These are phyloP conservation scores for Scheffersomyces lignosus DNA, from an alignment of 805 yeast genomes.

Conservation along the genomic window DNA sequence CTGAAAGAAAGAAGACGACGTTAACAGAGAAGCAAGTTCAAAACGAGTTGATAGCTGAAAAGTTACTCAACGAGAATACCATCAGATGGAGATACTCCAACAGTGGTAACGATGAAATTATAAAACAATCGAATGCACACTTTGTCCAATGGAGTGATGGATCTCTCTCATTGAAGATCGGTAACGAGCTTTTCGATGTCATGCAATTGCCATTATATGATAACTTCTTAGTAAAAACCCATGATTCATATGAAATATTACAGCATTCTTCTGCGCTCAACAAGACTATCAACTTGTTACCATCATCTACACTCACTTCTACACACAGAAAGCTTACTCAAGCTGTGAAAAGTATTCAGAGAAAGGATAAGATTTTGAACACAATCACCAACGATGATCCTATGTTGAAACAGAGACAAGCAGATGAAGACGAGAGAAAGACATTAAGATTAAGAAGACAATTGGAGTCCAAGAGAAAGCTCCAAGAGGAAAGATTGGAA, in stretches of 20 bases:
- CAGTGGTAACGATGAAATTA: slow-evolving; percentile 66
- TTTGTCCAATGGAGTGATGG: slow-evolving; percentile 96
- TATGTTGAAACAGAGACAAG: slow-evolving; percentile 60
- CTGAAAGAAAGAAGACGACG: slow-evolving; percentile 24
- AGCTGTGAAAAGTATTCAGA: slow-evolving; percentile 56
- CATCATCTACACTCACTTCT: slow-evolving; percentile 84
- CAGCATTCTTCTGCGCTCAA: slow-evolving; percentile 65
- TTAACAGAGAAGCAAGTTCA: slow-evolving; percentile 47
- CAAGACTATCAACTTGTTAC: slow-evolving; percentile 73
- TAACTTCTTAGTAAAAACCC: slow-evolving; percentile 68
- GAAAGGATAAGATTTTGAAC: slow-evolving; percentile 49
- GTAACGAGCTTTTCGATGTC: slow-evolving; percentile 84
- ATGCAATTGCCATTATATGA: slow-evolving; percentile 64
- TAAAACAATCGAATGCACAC: slow-evolving; percentile 86
- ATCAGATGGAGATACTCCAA: slow-evolving; percentile 92
- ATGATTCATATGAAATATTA: slow-evolving; percentile 69
- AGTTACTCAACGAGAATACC: slow-evolving; percentile 75
- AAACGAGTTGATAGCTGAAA: slow-evolving; percentile 53
- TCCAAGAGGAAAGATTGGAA: slow-evolving; percentile 60
- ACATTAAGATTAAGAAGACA: slow-evolving; percentile 65
- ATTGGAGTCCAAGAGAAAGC: slow-evolving; percentile 57
- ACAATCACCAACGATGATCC: slow-evolving; percentile 66
- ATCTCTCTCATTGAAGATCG: slow-evolving; percentile 77
- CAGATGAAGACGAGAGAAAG: slow-evolving; percentile 62
- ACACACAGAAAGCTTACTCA: slow-evolving; percentile 80